A percentile compares a stretch with the other conserved stretches of the same genome.
phyloP scores from a whole-genome alignment of 352 stramenopile genomes.

The Phytophthora pseudosyringae region DNA sequence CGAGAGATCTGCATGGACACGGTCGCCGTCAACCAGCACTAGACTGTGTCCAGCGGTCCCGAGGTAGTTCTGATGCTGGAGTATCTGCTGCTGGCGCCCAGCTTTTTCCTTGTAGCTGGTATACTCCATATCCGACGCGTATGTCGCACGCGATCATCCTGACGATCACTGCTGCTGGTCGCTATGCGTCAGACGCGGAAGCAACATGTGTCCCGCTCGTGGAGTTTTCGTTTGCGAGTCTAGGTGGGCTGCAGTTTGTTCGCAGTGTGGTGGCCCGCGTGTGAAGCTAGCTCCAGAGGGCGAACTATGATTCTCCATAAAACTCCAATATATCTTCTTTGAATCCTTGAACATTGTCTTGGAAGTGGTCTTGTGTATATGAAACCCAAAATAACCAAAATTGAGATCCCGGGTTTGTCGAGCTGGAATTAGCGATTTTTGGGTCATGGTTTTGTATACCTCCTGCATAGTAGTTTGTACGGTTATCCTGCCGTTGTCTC shows the following conservation, averaged over 20 bases:
- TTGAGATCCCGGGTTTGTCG: no score
- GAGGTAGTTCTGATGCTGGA: not conserved
- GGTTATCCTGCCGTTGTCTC: no score
- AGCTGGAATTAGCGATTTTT: no score
- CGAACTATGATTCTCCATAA: not conserved
- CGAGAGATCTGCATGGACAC: slow-evolving; percentile 2
- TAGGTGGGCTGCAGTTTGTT: not conserved
- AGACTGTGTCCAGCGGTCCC: not conserved
- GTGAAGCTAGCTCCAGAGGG: not conserved
- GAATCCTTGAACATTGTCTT: no score
- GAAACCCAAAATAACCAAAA: no score
- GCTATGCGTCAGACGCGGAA: not conserved
- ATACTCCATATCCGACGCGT: not conserved
- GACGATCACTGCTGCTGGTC: not conserved
- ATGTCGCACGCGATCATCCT: not conserved
- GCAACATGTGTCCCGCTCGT: not conserved
- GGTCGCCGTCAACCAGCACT: not conserved
- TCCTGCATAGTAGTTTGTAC: no score
- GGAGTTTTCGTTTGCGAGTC: not conserved
- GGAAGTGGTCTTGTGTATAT: no score
- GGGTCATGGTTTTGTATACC: no score
- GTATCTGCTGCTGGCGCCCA: not conserved
- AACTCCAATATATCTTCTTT: not conserved
- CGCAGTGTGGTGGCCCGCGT: not conserved
- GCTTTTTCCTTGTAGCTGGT: not conserved